Percentiles rank a stretch among this genome's conserved stretches.
phyloP scores from a whole-genome alignment of 768 basidiomycete species.

The Trametes villosa region DNA sequence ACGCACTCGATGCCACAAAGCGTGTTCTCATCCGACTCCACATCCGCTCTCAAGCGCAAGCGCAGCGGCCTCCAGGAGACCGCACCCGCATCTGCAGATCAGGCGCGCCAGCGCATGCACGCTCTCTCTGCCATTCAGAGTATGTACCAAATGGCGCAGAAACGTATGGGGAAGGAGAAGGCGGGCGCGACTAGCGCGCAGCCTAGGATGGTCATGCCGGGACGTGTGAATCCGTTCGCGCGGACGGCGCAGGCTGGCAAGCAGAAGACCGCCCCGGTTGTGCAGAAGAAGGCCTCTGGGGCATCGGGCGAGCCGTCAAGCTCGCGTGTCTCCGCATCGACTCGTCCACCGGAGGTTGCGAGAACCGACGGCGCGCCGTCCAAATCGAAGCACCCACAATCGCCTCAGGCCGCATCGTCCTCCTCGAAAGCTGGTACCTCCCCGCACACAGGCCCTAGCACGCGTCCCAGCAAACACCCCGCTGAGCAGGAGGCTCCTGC shows the following conservation, averaged over 20 bases:
- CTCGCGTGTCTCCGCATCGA: no score
- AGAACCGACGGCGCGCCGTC: no score
- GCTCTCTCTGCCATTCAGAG: conserved; percentile 17
- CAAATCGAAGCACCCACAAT: no score
- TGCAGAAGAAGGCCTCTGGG: neutral
- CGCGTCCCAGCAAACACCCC: no score
- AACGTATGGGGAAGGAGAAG: neutral
- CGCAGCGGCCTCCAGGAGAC: conserved; percentile 3
- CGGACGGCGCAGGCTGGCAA: neutral
- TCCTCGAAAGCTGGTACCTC: no score
- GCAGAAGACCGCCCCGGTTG: neutral
- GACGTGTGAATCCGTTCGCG: conserved; percentile 10
- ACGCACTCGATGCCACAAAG: neutral
- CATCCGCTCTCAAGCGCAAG: conserved; percentile 1
- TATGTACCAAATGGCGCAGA: conserved; percentile 17
- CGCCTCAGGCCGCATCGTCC: no score
- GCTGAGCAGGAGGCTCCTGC: no score
- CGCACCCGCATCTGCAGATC: neutral
- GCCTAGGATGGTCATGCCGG: neutral
- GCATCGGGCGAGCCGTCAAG: no score
- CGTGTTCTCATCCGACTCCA: neutral
- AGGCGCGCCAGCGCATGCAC: conserved; percentile 15
- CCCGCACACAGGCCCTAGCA: no score
- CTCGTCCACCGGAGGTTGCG: no score
- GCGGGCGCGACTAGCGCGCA: neutral